Percentiles rank a stretch among this genome's conserved stretches.
These are phyloP conservation scores for Alternaria incomplexa DNA, from an alignment of 2,329 filamentous ascomycete species.

Conservation along the genomic window DNA sequence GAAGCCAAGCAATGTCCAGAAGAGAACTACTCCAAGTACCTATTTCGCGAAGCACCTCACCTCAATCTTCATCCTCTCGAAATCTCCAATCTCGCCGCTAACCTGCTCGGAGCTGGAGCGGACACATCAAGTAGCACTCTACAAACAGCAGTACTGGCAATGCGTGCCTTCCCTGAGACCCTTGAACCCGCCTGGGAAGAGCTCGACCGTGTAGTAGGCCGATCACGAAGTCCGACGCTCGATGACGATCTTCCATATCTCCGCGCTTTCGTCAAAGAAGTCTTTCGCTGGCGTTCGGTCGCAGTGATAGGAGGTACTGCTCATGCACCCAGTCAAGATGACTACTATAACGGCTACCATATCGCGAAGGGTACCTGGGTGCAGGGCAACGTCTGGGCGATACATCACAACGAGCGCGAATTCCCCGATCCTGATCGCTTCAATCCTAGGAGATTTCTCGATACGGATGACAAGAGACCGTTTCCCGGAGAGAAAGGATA, in stretches of 20 bases:
- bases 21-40: slow-evolving; percentile 40
- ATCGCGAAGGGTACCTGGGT: slow-evolving; percentile 50
- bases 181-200: slow-evolving; percentile 39
- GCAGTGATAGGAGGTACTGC: slow-evolving; percentile 46
- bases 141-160: slow-evolving; percentile 40
- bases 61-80: slow-evolving; percentile 36
- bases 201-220: slow-evolving; percentile 40
- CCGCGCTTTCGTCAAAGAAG: slow-evolving; percentile 43
- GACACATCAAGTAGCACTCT: slow-evolving; percentile 43
- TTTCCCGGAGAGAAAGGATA: slow-evolving; percentile 55
- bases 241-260: slow-evolving; percentile 49
- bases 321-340: slow-evolving; percentile 41
- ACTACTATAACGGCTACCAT: slow-evolving; percentile 45
- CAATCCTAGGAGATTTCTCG: slow-evolving; percentile 11
- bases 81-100: slow-evolving; percentile 39
- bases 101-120: slow-evolving; percentile 40
- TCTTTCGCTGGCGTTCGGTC: slow-evolving; percentile 41
- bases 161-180: slow-evolving; percentile 40
- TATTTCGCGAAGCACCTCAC: slow-evolving; percentile 51
- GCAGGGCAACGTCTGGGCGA: slow-evolving; percentile 50
- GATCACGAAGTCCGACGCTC: slow-evolving; percentile 37
- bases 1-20: slow-evolving; percentile 39
- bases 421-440: slow-evolving; percentile 2
- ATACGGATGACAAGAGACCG: slow-evolving; percentile 29
- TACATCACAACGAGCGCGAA: slow-evolving; percentile 48